Percentiles rank a stretch among this genome's conserved stretches.
Conservation (phyloP, 2,329 filamentous ascomycete genomes). For the Ploettnerulaceae sp. region DNA sequence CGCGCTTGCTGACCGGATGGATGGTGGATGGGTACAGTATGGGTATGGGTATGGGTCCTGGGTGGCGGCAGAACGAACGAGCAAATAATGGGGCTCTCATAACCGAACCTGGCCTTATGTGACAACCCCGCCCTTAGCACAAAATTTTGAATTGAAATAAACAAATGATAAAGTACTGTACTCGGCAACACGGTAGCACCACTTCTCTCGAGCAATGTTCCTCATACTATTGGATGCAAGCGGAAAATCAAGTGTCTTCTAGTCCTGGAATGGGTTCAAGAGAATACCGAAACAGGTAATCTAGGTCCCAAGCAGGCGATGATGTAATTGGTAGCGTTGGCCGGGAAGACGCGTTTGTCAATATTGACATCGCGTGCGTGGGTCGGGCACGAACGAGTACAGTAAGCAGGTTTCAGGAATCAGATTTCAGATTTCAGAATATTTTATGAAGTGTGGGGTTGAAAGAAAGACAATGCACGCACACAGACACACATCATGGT, state of each 20-base stretch:
- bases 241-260: too few species aligned
- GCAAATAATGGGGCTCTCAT: background rate
- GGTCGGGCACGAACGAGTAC: background rate
- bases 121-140: constrained; percentile 3
- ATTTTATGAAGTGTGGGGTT: constrained; percentile 9
- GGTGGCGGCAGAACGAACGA: background rate
- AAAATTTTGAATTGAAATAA: too few species aligned
- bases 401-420: background rate
- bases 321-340: constrained; percentile 10
- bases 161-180: background rate
- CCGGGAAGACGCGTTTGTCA: constrained; percentile 22
- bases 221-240: too few species aligned
- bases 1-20: constrained; percentile 19
- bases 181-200: background rate
- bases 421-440: background rate
- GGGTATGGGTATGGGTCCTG: background rate
- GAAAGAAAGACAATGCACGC: constrained; percentile 1
- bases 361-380: constrained; percentile 27
- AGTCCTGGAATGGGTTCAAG: too few species aligned
- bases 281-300: constrained; percentile 4
- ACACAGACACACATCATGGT: too few species aligned
- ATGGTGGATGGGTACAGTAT: background rate
- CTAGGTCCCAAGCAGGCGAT: constrained; percentile 3
- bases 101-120: constrained; percentile 7
- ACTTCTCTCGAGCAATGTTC: background rate